Evolutionary conservation across 805 yeast genomes (phyloP).

Genomic region (Candida berthetii): DNA sequence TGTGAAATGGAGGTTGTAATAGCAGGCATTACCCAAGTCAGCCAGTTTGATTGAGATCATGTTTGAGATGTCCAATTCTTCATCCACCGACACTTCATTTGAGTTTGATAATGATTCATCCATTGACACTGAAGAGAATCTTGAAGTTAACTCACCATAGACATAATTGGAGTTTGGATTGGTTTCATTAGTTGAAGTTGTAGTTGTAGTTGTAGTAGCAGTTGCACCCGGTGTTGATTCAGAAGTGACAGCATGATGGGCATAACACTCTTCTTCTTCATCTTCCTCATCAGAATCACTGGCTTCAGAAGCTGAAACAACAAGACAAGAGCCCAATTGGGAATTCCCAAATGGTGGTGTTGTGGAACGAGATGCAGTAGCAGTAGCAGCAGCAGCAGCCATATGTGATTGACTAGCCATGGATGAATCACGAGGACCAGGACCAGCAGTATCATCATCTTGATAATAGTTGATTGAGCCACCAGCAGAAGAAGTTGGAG

Average conservation of each 20-base stretch:
- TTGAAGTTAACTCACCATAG: not conserved
- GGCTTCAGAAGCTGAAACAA: slow-evolving; percentile 5
- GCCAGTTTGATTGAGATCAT: slow-evolving; percentile 45
- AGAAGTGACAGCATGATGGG: no score
- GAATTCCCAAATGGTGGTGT: not conserved
- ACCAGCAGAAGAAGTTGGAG: not conserved
- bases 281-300: slow-evolving; percentile 8
- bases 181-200: no score
- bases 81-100: not conserved
- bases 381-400: not conserved
- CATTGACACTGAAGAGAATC: slow-evolving; percentile 2
- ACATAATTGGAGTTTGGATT: no score
- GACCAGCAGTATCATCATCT: slow-evolving; percentile 3
- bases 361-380: slow-evolving; percentile 9
- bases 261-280: slow-evolving; percentile 5
- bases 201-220: not conserved
- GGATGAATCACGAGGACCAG: no score
- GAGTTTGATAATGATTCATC: not conserved
- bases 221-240: no score
- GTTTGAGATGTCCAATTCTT: not conserved
- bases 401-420: no score
- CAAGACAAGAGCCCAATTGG: not conserved
- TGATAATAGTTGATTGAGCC: slow-evolving; percentile 13
- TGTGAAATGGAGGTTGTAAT: slow-evolving; percentile 56
- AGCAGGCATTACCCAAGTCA: slow-evolving; percentile 68